A percentile compares a stretch with the other conserved stretches of the same genome.
Evolutionary conservation across 148 eudicot genomes (phyloP).

Genomic region (Spergularia bocconei): DNA sequence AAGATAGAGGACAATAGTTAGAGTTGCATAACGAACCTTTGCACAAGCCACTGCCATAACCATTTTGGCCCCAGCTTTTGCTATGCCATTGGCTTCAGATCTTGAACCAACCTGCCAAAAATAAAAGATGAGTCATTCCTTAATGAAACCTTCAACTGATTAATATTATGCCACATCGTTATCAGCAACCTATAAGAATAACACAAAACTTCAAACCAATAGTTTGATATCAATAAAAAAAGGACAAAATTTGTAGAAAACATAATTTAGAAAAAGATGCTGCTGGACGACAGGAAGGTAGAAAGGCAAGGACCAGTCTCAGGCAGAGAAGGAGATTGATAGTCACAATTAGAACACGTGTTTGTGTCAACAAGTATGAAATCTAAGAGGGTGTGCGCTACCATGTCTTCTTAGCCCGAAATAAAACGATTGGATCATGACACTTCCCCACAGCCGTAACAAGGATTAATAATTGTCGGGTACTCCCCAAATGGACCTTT

Average conservation of each 20-base stretch:
- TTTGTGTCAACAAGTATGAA: not conserved
- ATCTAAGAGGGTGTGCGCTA: no score
- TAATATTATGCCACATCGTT: not conserved
- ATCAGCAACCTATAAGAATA: not conserved
- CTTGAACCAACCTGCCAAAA: conserved; percentile 81
- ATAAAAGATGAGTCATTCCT: not conserved
- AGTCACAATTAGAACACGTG: no score
- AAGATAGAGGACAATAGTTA: not conserved
- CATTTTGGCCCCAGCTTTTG: conserved; percentile 99
- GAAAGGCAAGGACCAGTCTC: not conserved
- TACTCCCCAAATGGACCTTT: no score
- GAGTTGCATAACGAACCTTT: conserved; percentile 52
- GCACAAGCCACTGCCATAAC: conserved; percentile 99
- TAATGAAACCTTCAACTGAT: not conserved
- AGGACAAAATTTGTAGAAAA: not conserved
- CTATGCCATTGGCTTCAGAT: conserved; percentile 95
- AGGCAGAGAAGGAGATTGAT: not conserved
- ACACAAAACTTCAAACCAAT: not conserved
- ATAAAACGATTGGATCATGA: no score
- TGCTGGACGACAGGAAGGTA: not conserved
- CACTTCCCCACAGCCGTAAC: no score
- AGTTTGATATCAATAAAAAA: not conserved
- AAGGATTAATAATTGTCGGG: no score
- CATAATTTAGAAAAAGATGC: not conserved
- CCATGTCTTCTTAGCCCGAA: no score